Evolutionary conservation across 306 rosid genomes (phyloP).

Genomic region (Rubus parviflorus): DNA sequence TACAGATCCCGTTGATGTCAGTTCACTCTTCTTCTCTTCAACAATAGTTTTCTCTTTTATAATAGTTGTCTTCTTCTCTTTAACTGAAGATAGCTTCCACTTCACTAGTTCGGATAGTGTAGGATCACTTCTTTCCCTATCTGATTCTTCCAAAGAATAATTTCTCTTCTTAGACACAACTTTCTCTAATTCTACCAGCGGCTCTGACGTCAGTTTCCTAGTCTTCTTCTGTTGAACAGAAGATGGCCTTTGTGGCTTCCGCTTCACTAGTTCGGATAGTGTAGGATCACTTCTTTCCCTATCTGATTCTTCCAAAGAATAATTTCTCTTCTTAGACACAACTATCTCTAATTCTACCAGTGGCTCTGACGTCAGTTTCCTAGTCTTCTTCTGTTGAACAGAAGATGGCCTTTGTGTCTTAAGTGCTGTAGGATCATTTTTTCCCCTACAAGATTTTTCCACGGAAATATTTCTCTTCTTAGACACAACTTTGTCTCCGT

Average conservation of each 20-base stretch:
- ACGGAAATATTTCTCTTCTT: conserved; percentile 29
- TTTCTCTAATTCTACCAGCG: too few species aligned
- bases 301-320: not conserved
- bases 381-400: not conserved
- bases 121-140: not conserved
- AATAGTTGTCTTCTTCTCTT: not conserved
- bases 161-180: not conserved
- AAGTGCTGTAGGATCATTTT: conserved; percentile 26
- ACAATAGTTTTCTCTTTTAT: not conserved
- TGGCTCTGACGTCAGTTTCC: not conserved
- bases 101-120: not conserved
- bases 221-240: not conserved
- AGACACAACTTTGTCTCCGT: conserved; percentile 38
- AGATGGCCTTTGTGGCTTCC: too few species aligned
- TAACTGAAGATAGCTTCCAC: not conserved
- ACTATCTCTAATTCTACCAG: not conserved
- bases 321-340: not conserved
- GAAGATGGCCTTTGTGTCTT: conserved; percentile 37
- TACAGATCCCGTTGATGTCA: not conserved
- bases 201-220: not conserved
- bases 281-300: not conserved
- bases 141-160: not conserved
- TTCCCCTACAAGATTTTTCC: conserved; percentile 32
- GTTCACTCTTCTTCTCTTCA: not conserved
- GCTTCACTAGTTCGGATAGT: not conserved